These are phyloP conservation scores for Cladosporium oxysporum DNA, from an alignment of 2,329 filamentous ascomycete genomes.

Conservation along the genomic window DNA sequence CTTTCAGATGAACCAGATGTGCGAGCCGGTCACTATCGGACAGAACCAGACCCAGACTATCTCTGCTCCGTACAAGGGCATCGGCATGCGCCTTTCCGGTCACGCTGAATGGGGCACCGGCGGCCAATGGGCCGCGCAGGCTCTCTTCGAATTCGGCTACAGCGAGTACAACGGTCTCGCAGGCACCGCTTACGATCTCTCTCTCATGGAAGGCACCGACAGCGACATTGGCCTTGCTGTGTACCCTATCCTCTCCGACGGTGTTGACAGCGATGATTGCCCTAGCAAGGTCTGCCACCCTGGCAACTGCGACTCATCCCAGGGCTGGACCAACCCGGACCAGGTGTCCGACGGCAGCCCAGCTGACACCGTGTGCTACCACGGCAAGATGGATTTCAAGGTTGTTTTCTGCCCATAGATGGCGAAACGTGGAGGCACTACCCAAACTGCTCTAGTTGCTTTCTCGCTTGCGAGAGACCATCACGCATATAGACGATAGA, in stretches of 20 bases:
- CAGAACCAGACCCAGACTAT: slow-evolving; percentile 23
- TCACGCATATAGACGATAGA: neutral
- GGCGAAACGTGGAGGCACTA: neutral
- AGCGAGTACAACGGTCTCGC: slow-evolving; percentile 28
- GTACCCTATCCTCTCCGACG: slow-evolving; percentile 24
- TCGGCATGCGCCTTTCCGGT: slow-evolving; percentile 33
- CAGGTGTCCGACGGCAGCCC: slow-evolving; percentile 30
- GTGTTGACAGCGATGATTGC: slow-evolving; percentile 26
- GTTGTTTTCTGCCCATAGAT: slow-evolving; percentile 31
- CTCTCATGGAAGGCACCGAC: slow-evolving; percentile 32
- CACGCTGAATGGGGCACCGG: slow-evolving; percentile 32
- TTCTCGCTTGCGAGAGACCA: neutral
- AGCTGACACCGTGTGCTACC: slow-evolving; percentile 36
- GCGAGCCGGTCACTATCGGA: slow-evolving; percentile 24
- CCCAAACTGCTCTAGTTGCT: neutral
- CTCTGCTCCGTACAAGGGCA: slow-evolving; percentile 27
- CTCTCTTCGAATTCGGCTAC: slow-evolving; percentile 36
- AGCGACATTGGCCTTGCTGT: slow-evolving; percentile 29
- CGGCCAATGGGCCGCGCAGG: slow-evolving; percentile 31
- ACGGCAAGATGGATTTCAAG: slow-evolving; percentile 33
- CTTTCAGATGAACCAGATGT: slow-evolving; percentile 31
- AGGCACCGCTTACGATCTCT: slow-evolving; percentile 22
- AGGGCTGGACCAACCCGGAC: slow-evolving; percentile 33
- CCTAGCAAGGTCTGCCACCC: slow-evolving; percentile 30
- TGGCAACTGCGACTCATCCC: slow-evolving; percentile 24